Percentiles rank a stretch among this genome's conserved stretches.
Conservation (phyloP, 75 land plant species). For the Cryptomeria japonica region DNA sequence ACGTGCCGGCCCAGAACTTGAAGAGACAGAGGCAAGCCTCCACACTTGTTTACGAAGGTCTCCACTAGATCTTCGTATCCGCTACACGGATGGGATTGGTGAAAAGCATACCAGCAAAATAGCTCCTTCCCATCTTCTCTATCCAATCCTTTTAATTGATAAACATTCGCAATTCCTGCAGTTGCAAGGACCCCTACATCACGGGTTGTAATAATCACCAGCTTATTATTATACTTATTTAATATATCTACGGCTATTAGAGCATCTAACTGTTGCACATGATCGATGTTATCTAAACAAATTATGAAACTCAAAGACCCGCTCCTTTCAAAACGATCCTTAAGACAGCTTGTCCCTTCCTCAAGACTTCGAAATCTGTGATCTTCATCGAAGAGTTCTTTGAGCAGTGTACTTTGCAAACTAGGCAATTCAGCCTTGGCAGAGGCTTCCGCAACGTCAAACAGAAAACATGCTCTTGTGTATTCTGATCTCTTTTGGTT, state of each 20-base stretch:
- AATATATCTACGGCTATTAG: not conserved
- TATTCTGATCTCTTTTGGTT: not conserved
- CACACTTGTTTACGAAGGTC: not conserved
- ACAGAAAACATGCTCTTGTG: not conserved
- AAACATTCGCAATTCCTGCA: not conserved
- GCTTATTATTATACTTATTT: not conserved
- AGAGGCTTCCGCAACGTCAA: not conserved
- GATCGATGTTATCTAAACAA: not conserved
- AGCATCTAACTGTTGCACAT: not conserved
- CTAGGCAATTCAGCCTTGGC: not conserved
- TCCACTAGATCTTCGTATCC: not conserved
- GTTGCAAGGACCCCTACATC: not conserved
- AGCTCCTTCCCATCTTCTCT: not conserved
- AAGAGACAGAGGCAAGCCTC: not conserved
- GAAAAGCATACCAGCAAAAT: not conserved
- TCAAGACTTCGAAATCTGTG: too few species aligned
- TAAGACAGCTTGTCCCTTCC: not conserved
- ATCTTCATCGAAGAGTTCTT: not conserved
- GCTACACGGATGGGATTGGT: not conserved
- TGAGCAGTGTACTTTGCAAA: not conserved
- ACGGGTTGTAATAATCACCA: not conserved
- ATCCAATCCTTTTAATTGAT: not conserved
- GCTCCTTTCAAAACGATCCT: not conserved
- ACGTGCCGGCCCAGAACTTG: not conserved
- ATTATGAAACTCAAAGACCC: not conserved